Evolutionary conservation across 2,329 filamentous ascomycete species (phyloP).

Genomic region (Hansfordia pulvinata): DNA sequence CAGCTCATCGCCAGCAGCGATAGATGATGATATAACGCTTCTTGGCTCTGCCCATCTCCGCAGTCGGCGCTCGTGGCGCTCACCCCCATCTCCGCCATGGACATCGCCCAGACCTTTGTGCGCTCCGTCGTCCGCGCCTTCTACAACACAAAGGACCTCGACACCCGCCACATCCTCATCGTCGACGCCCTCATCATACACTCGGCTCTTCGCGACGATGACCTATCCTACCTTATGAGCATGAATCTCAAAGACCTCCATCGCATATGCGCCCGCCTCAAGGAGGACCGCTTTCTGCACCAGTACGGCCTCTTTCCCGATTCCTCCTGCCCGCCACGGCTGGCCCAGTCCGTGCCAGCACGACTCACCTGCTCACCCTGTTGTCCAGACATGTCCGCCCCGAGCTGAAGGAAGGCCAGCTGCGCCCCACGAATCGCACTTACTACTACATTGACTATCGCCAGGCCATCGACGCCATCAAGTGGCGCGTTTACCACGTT

Average conservation of each 20-base stretch:
- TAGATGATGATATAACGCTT: too few relatives aligned
- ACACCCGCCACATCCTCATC: conserved; percentile 61
- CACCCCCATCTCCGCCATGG: conserved; percentile 20
- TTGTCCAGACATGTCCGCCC: conserved; percentile 52
- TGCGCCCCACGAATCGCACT: conserved; percentile 70
- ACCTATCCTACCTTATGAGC: conserved; percentile 73
- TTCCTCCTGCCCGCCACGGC: conserved; percentile 1
- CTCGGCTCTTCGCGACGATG: conserved; percentile 70
- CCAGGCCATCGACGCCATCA: conserved; percentile 88
- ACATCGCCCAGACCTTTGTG: conserved; percentile 60
- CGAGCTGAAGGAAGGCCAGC: conserved; percentile 68
- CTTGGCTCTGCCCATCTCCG: not conserved
- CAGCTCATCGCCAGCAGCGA: too few relatives aligned
- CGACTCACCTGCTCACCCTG: too few relatives aligned
- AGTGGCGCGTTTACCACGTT: conserved; percentile 81
- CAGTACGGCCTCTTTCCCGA: conserved; percentile 43
- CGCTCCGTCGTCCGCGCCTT: conserved; percentile 73
- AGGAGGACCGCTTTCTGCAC: conserved; percentile 73
- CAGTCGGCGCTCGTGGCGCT: not conserved
- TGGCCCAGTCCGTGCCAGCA: not conserved
- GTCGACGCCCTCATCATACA: conserved; percentile 66
- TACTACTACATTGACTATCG: conserved; percentile 98
- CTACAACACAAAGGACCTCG: conserved; percentile 49
- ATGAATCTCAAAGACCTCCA: conserved; percentile 88
- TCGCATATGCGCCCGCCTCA: conserved; percentile 73